phyloP scores from a whole-genome alignment of 1,284 basidiomycete species.

The Leccinum griseonigrum region DNA sequence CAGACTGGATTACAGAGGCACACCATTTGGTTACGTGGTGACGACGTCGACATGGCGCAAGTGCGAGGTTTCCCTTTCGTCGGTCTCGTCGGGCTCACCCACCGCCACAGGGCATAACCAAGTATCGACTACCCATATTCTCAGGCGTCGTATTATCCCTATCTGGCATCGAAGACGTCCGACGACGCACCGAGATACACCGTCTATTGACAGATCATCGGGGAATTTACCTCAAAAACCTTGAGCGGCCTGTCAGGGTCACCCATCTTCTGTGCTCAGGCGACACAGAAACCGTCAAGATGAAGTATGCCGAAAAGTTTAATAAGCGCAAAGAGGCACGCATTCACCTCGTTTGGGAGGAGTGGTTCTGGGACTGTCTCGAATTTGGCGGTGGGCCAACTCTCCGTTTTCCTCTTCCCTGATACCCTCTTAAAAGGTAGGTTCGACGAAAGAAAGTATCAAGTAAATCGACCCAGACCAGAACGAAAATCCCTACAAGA shows the following conservation, averaged over 20 bases:
- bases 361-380: slow-evolving; percentile 83
- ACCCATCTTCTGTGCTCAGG: slow-evolving; percentile 64
- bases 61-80: slow-evolving; percentile 27
- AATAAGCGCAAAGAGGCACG: slow-evolving; percentile 61
- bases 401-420: not conserved
- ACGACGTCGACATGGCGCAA: slow-evolving; percentile 62
- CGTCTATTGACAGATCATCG: slow-evolving; percentile 50
- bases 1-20: slow-evolving; percentile 69
- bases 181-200: slow-evolving; percentile 54
- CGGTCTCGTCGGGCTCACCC: slow-evolving; percentile 24
- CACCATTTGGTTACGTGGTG: slow-evolving; percentile 71
- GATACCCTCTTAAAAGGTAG: slow-evolving; percentile 33
- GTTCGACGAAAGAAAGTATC: slow-evolving; percentile 55
- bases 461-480: slow-evolving; percentile 56
- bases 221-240: slow-evolving; percentile 57
- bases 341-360: slow-evolving; percentile 76
- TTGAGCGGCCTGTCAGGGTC: slow-evolving; percentile 68
- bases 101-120: slow-evolving; percentile 44
- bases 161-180: slow-evolving; percentile 62
- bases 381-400: slow-evolving; percentile 55
- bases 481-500: slow-evolving; percentile 41
- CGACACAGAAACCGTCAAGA: slow-evolving; percentile 55
- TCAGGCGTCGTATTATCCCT: slow-evolving; percentile 58
- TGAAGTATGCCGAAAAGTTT: slow-evolving; percentile 67
- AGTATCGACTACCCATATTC: slow-evolving; percentile 66